Evolutionary conservation across 805 yeast genomes (phyloP).

Genomic region (Myxozyma geophila): DNA sequence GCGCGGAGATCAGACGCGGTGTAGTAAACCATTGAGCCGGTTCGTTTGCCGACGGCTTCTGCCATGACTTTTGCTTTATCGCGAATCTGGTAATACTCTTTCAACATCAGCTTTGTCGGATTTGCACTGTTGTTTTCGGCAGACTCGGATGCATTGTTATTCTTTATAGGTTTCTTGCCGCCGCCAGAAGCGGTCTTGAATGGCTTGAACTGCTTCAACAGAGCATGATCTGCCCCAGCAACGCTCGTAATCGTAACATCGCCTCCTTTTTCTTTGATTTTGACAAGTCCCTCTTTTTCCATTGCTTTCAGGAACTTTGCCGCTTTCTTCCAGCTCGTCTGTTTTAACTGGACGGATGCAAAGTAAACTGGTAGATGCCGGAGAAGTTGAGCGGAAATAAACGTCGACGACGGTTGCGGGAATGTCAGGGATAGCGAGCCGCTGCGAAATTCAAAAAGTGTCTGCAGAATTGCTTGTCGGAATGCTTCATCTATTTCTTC

Average conservation of each 20-base stretch:
- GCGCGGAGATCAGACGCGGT: constrained; percentile 59
- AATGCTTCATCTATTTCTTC: constrained; percentile 75
- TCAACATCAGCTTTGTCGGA: constrained; percentile 7
- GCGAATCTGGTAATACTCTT: constrained; percentile 27
- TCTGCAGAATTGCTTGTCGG: constrained; percentile 68
- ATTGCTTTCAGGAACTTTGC: constrained; percentile 83
- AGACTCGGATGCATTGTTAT: background rate
- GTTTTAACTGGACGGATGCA: constrained; percentile 58
- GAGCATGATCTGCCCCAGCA: constrained; percentile 54
- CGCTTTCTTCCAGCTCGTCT: constrained; percentile 87
- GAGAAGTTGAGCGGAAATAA: constrained; percentile 71
- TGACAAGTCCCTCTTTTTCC: constrained; percentile 73
- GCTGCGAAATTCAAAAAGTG: constrained; percentile 57
- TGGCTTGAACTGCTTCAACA: constrained; percentile 65
- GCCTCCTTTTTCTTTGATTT: constrained; percentile 83
- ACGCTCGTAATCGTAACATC: constrained; percentile 64
- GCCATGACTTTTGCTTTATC: constrained; percentile 57
- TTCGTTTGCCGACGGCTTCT: constrained; percentile 52
- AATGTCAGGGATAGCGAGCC: constrained; percentile 48
- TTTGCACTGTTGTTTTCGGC: background rate
- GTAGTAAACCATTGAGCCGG: constrained; percentile 50
- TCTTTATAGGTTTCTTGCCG: constrained; percentile 28
- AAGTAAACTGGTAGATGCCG: constrained; percentile 64
- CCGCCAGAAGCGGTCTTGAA: constrained; percentile 49
- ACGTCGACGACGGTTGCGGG: constrained; percentile 74